Evolutionary conservation across 495 filamentous ascomycete species (phyloP), one percentile per base, ranked within the genome.

Genomic region (Penicillium arizonense): DNA sequence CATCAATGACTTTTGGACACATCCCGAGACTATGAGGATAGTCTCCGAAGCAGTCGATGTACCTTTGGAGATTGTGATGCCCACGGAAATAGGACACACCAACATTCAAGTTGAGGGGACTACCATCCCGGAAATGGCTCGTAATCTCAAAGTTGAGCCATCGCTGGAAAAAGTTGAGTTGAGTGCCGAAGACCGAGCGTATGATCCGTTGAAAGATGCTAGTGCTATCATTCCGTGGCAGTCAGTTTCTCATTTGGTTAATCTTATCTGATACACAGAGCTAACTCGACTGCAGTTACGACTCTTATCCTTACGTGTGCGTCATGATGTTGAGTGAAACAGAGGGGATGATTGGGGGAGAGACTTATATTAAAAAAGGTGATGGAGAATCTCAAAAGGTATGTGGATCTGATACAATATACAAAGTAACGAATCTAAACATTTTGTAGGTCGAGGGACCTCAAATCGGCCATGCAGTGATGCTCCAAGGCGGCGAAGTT

Each of bases 261-360:
- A 7, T 5, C 1, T 9, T 36, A n/a, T 12, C 4, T 5, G 16
- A 41, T 37, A 35, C 18, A 7, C 10, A 21, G 3, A 5, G 2
- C 35, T 50, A 51, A 51, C 2, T 20, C n/a, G 6, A 11, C 6
- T 1, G 48, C 44, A 59, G 57, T 41, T 53, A 67, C 28, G 69
- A 70, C 52, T 70, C 63, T 11, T 71, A 71, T 53, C 69, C 68
- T 16, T 72, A 61, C 47, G 68, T 72, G 13, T 67, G 58, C 42
- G 67, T 72, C 1, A 20, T 63, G 8, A 72, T 72, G 69, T 44
- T 72, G 11, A 65, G 61, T 35, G 65, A 71, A 18, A 69, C 69
- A 2, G 52, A 59, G 3, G 47, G 56, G 11, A 71, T 72, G 69
- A 43, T 65, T 16, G 69, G 68, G 0, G 67, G 69, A 13, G 69